Evolutionary conservation across 106 monocot genomes (phyloP), one percentile per base, ranked within the genome.

Genomic region (Allium fistulosum): DNA sequence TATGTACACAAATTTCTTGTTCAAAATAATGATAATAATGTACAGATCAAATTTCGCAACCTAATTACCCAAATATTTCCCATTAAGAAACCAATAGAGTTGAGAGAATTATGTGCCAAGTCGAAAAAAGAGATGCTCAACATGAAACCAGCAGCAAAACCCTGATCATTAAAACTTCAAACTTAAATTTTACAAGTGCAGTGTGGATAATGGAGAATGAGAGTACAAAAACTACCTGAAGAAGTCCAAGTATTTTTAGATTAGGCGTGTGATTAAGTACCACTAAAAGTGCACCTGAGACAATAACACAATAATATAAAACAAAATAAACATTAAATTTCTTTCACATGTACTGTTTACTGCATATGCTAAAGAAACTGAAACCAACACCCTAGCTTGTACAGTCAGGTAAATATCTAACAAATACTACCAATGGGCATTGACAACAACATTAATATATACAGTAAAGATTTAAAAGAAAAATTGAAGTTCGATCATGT

Each of bases 91-190:
- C 96, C 96, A 74, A 96, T 83, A 62, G 83, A 84, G 72, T 92
- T 96, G 47, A 96, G 17, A 53, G 96, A 91, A 84, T 96, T 96
- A 74, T 96, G 92, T 55, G 91, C 81, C 84, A 96, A 80, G 79
- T 96, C 91, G 9, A 96, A 65, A 72, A 96, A 96, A 14, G 96
- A 92, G 77, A 96, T 92, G 79, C 92, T 88, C 84, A 96, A 61
- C 96, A 96, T 96, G 58, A 96, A 84, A 6, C 96, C 96, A 76
- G 96, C 85, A 62, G 96, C 96, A 84, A 96, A 96, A 28, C 96
- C 96, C 96, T 96, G 74, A 69, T 61, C 12, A 59, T 46, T 58
- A 50, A 69, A 72, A 52, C 47, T 49, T 49, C 15, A 63, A 17
- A 57, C 74, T 59, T 2, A 59, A 15, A 18, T 17, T 13, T 17